These are phyloP conservation scores for Exserohilum rostratum DNA, from an alignment of 2,329 filamentous ascomycete genomes.

Conservation along the genomic window DNA sequence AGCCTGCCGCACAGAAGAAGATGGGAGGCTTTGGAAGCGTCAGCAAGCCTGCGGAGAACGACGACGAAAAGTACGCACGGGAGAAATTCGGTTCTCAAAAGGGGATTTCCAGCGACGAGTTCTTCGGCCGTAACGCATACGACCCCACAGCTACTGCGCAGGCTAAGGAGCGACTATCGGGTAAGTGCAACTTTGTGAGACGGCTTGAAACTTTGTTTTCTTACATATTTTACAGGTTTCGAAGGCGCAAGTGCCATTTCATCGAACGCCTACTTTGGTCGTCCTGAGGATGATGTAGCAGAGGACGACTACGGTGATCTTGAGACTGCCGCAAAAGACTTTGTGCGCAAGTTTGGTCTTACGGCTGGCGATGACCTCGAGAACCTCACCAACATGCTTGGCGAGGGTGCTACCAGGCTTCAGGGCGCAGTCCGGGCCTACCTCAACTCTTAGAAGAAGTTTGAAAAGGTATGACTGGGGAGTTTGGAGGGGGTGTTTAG, in stretches of 20 bases:
- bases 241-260: constrained; percentile 92
- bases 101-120: constrained; percentile 96
- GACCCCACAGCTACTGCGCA: constrained; percentile 81
- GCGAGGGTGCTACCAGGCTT: constrained; percentile 82
- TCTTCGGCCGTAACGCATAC: constrained; percentile 89
- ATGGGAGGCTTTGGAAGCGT: constrained; percentile 90
- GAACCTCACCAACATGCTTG: constrained; percentile 80
- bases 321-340: constrained; percentile 93
- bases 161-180: constrained; percentile 81
- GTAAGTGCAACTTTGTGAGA: constrained; percentile 19
- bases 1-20: constrained; percentile 69
- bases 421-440: constrained; percentile 63
- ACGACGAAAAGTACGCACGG: constrained; percentile 82
- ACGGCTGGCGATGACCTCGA: constrained; percentile 96
- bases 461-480: background rate
- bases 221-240: constrained; percentile 63
- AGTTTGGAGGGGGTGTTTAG: background rate
- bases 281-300: constrained; percentile 77
- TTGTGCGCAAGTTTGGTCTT: constrained; percentile 91
- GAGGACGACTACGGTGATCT: constrained; percentile 85
- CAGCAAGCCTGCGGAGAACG: constrained; percentile 70
- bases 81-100: constrained; percentile 91
- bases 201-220: background rate
- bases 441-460: constrained; percentile 45
- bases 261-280: constrained; percentile 96